Evolutionary conservation across 352 stramenopile genomes (phyloP), one percentile per base, ranked within the genome.

Genomic region (Phytophthora hybrid): DNA sequence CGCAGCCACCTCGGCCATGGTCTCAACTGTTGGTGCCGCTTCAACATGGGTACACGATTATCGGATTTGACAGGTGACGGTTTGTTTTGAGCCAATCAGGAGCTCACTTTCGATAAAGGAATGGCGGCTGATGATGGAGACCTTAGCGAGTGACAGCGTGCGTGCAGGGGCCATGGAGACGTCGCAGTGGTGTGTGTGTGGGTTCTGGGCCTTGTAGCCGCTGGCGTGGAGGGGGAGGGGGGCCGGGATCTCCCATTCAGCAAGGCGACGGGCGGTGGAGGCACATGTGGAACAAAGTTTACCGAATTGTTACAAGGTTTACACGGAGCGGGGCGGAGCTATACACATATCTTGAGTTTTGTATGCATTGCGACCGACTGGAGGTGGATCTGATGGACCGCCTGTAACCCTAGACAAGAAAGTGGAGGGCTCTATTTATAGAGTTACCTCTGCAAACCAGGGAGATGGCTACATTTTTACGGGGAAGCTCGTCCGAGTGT

Each of bases 401-500:
- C 75, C 84, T 85, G 69, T 87, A 91, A 91, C 84, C 84, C 84
- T 91, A 91, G 76, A 91, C 84, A 71, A 73, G 60, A 53, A 39
- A 52, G 21, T 55, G 37, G 54, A 64, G 65, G 63, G 41, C 44
- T 37, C 18, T 34, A 52, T 57, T 63, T 23, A 9, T 63, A 49
- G 41, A 21, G 47, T 62, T 19, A 0, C 60, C 60, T 63, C 39
- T 65, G 59, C 23, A 46, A 73, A 49, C 34, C 32, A 46, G 57
- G 14, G 47, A 23, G 49, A 60, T 31, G 52, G n/a, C 34, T 47
- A 52, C 26, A n/a, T 44, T 59, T 59, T 56, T 37, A 59, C 41
- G 58, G 65, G 57, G 56, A 11, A 68, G 52, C 39, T 63, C 62
- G 54, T 59, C 41, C 56, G 59, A 65, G 73, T 64, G 73, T 80